Percentiles rank a stretch among this genome's conserved stretches.
Evolutionary conservation across 352 stramenopile species (phyloP).

Genomic region (Pythium dissotocum): DNA sequence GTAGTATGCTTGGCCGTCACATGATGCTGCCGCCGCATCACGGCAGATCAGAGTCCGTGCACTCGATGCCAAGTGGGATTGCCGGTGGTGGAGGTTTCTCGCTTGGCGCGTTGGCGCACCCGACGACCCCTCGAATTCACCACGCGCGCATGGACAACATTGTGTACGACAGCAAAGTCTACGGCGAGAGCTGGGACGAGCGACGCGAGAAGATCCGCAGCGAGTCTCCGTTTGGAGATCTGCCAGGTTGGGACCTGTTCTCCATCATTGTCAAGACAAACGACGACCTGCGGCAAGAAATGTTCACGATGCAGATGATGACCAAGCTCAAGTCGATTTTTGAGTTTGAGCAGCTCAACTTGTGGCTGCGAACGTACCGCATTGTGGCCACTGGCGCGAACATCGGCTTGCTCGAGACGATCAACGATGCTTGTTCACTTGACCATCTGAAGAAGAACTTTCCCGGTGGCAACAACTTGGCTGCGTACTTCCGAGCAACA

Average conservation of each 20-base stretch:
- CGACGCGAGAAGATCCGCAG: conserved; percentile 55
- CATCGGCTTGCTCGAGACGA: conserved; percentile 95
- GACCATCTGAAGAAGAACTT: conserved; percentile 96
- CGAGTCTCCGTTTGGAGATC: conserved; percentile 74
- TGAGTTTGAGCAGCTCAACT: conserved; percentile 85
- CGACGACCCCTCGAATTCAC: conserved; percentile 12
- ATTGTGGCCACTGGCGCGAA: conserved; percentile 94
- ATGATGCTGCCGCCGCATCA: conserved; percentile 30
- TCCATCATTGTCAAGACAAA: conserved; percentile 98
- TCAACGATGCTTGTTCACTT: conserved; percentile 95
- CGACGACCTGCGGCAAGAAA: conserved; percentile 96
- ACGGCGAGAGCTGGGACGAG: conserved; percentile 71
- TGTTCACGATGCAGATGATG: conserved; percentile 97
- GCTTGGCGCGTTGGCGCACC: conserved; percentile 4
- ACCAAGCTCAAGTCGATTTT: conserved; percentile 95
- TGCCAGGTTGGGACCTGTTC: conserved; percentile 88
- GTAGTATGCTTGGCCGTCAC: conserved; percentile 22
- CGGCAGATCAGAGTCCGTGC: conserved; percentile 8
- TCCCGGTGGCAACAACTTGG: conserved; percentile 80
- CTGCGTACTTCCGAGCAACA: conserved; percentile 86
- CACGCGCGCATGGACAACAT: conserved; percentile 56
- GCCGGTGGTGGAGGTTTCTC: conserved; percentile 13
- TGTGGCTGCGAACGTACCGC: conserved; percentile 94
- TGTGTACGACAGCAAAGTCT: conserved; percentile 81
- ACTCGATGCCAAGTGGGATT: conserved; percentile 19